phyloP scores from a whole-genome alignment of 225 moss, liverwort and hornwort genomes.

The Lunularia cruciata region DNA sequence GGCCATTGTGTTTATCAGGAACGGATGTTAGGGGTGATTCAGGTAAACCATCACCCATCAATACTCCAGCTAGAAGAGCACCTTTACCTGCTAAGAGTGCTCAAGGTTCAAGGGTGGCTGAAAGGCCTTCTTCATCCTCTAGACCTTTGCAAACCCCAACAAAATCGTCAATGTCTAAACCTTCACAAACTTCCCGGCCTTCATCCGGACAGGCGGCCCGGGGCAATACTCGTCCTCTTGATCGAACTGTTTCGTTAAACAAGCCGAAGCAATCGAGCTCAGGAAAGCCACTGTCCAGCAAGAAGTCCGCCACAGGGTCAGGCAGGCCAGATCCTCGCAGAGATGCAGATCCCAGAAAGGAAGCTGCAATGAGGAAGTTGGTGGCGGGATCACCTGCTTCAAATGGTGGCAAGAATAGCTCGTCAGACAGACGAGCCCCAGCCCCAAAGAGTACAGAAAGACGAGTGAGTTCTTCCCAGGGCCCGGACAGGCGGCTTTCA shows the following conservation, averaged over 20 bases:
- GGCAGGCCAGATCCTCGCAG: conserved; percentile 41
- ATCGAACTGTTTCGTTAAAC: conserved; percentile 10
- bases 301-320: conserved; percentile 42
- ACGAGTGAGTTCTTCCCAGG: conserved; percentile 5
- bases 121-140: conserved; percentile 19
- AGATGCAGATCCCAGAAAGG: conserved; percentile 46
- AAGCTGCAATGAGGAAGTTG: conserved; percentile 16
- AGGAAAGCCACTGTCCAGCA: conserved; percentile 29
- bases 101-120: conserved; percentile 13
- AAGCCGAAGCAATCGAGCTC: conserved; percentile 7
- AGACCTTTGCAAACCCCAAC: conserved; percentile 15
- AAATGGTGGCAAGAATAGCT: conserved; percentile 38
- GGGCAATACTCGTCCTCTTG: neutral
- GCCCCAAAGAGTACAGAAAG: neutral
- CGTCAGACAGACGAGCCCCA: conserved; percentile 10
- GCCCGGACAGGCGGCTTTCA: conserved; percentile 17
- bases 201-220: neutral
- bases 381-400: conserved; percentile 15
- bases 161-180: conserved; percentile 18
- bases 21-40: conserved; percentile 16
- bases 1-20: conserved; percentile 6
- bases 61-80: conserved; percentile 8
- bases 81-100: neutral
- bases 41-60: neutral
- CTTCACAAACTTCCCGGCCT: conserved; percentile 16